These are phyloP conservation scores for Arthrobotrys iridis DNA, from an alignment of 2,329 filamentous ascomycete genomes.

Conservation along the genomic window DNA sequence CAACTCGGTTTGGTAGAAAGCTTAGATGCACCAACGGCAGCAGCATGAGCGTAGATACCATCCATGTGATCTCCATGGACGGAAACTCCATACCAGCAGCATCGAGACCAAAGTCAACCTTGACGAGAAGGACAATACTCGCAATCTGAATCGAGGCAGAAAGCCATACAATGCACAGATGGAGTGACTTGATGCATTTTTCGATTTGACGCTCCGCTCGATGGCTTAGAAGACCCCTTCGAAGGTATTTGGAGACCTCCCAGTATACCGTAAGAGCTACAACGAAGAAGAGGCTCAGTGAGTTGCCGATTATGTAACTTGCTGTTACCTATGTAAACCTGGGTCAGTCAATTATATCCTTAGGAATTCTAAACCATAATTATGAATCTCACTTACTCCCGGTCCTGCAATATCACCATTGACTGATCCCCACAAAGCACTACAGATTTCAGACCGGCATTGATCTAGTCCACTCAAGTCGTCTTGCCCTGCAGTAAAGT, in stretches of 20 bases:
- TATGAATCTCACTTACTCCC: conserved; percentile 13
- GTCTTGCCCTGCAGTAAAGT: not conserved
- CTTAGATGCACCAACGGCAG: conserved; percentile 11
- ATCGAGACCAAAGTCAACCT: conserved; percentile 12
- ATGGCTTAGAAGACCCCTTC: not conserved
- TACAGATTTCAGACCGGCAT: conserved; percentile 22
- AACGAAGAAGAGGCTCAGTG: conserved; percentile 11
- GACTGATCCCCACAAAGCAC: conserved; percentile 17
- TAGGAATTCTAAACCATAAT: not conserved
- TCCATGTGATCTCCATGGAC: conserved; percentile 36
- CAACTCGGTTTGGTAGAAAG: conserved; percentile 11
- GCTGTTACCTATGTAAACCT: conserved; percentile 36
- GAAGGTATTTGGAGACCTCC: not conserved
- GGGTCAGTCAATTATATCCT: too few species aligned
- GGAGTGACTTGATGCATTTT: conserved; percentile 16
- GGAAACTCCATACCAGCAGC: conserved; percentile 28
- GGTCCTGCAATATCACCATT: conserved; percentile 34
- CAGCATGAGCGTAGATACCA: conserved; percentile 18
- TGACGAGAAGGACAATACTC: conserved; percentile 15
- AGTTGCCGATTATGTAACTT: conserved; percentile 35
- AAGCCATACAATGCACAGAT: conserved; percentile 25
- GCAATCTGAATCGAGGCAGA: conserved; percentile 26
- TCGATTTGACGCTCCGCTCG: not conserved
- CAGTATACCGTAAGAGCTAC: conserved; percentile 16
- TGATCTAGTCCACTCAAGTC: not conserved